Evolutionary conservation across 768 basidiomycete genomes (phyloP).

Genomic region (Phanerochaete carnosa): DNA sequence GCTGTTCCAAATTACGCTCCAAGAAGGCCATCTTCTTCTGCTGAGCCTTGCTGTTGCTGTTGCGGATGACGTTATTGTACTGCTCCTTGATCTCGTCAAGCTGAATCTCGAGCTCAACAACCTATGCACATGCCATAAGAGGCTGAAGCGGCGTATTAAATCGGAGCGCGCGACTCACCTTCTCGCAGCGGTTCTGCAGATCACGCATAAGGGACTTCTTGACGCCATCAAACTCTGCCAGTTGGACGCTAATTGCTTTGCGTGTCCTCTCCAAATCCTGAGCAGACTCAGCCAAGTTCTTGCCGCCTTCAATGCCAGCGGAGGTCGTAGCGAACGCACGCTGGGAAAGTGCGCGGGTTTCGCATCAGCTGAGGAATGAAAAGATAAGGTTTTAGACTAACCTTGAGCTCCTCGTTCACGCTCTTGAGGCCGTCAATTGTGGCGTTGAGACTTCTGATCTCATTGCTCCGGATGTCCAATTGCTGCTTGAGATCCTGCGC

Average conservation of each 20-base stretch:
- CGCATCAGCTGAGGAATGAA: constrained; percentile 1
- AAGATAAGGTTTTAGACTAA: constrained; percentile 32
- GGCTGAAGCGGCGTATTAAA: not conserved
- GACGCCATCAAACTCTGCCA: constrained; percentile 97
- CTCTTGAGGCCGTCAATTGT: constrained; percentile 92
- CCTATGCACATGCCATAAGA: constrained; percentile 44
- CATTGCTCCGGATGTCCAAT: constrained; percentile 77
- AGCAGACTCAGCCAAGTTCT: constrained; percentile 94
- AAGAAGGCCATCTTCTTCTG: constrained; percentile 99
- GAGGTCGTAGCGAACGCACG: constrained; percentile 97
- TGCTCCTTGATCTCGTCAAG: constrained; percentile 98
- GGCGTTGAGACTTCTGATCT: constrained; percentile 79
- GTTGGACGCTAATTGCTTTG: constrained; percentile 96
- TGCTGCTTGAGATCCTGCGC: constrained; percentile 86
- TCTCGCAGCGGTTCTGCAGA: constrained; percentile 98
- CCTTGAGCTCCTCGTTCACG: constrained; percentile 98
- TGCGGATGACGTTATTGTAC: constrained; percentile 97
- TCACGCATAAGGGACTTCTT: constrained; percentile 99
- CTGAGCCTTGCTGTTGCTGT: constrained; percentile 97
- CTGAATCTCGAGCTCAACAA: constrained; percentile 98
- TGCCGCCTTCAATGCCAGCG: constrained; percentile 95
- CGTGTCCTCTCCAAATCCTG: constrained; percentile 96
- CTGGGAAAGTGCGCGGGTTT: constrained; percentile 39
- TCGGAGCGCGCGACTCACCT: constrained; percentile 46
- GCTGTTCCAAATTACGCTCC: constrained; percentile 92